Evolutionary conservation across 495 filamentous ascomycete genomes (phyloP).

Genomic region (Neurospora intermedia): DNA sequence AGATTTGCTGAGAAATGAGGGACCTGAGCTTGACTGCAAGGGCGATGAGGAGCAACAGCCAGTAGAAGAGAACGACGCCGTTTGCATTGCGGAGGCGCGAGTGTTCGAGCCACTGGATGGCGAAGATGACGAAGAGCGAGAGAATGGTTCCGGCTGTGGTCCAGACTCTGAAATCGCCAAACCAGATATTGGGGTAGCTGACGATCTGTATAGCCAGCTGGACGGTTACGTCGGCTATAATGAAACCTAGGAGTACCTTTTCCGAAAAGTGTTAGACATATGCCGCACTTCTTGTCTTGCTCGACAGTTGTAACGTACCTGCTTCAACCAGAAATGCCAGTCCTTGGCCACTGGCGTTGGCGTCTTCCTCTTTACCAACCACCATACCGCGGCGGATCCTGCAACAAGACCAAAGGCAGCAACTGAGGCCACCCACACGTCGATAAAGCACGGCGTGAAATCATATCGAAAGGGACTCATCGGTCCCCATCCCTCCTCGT

Average conservation of each 20-base stretch:
- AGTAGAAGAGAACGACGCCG: slow-evolving; percentile 91
- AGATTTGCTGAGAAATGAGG: slow-evolving; percentile 64
- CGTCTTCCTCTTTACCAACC: slow-evolving; percentile 50
- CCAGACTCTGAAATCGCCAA: slow-evolving; percentile 82
- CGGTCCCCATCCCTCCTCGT: slow-evolving; percentile 91
- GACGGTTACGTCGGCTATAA: slow-evolving; percentile 55
- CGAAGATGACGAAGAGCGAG: slow-evolving; percentile 68
- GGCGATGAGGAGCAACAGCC: slow-evolving; percentile 78
- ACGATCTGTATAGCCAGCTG: slow-evolving; percentile 72
- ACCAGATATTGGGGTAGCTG: slow-evolving; percentile 58
- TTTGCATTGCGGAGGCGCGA: slow-evolving; percentile 80
- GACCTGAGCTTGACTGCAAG: slow-evolving; percentile 82
- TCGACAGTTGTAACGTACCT: slow-evolving; percentile 43
- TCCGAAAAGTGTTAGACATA: not conserved
- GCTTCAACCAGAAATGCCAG: slow-evolving; percentile 92
- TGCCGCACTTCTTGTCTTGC: not conserved
- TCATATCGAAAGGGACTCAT: slow-evolving; percentile 74
- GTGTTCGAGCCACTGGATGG: slow-evolving; percentile 91
- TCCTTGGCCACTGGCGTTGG: slow-evolving; percentile 62
- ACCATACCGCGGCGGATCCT: slow-evolving; percentile 64
- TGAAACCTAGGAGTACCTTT: slow-evolving; percentile 57
- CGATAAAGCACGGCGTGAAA: slow-evolving; percentile 93
- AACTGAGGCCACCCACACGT: slow-evolving; percentile 68
- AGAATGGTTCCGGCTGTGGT: slow-evolving; percentile 66
- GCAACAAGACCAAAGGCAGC: slow-evolving; percentile 66